phyloP scores from a whole-genome alignment of 2,329 filamentous ascomycete genomes.

The Neophaeococcomyces mojaviensis region DNA sequence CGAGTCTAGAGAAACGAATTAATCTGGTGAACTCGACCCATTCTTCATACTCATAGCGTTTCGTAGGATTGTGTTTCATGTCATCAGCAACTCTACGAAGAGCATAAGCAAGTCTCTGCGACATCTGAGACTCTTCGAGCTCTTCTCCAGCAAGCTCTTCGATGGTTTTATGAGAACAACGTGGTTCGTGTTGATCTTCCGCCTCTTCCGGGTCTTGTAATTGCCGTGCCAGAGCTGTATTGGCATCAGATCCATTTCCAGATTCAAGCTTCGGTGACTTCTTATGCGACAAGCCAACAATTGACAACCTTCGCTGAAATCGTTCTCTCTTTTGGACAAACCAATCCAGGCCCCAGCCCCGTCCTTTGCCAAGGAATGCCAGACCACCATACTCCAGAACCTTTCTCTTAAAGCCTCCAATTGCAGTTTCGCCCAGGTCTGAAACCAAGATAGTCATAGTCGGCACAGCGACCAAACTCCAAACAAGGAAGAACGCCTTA shows the following conservation, averaged over 20 bases:
- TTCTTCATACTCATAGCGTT: constrained; percentile 70
- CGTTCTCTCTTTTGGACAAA: constrained; percentile 4
- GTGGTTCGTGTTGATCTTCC: constrained; percentile 2
- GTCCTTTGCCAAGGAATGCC: constrained; percentile 54
- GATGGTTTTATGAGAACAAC: constrained; percentile 23
- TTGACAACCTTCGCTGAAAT: constrained; percentile 1
- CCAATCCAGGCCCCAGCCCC: constrained; percentile 7
- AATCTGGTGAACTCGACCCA: constrained; percentile 79
- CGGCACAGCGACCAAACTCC: constrained; percentile 77
- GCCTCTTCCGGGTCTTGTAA: constrained; percentile 11
- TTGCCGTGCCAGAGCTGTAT: background rate
- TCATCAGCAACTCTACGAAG: constrained; percentile 62
- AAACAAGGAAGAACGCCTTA: constrained; percentile 85
- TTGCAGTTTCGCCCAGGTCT: constrained; percentile 76
- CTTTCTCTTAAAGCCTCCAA: constrained; percentile 56
- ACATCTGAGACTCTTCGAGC: constrained; percentile 51
- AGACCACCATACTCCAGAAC: constrained; percentile 57
- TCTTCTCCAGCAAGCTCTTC: constrained; percentile 42
- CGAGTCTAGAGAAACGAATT: constrained; percentile 50
- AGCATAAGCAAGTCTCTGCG: constrained; percentile 56
- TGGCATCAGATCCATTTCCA: constrained; percentile 26
- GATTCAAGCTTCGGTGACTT: constrained; percentile 1
- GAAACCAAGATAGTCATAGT: constrained; percentile 82
- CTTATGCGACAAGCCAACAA: background rate
- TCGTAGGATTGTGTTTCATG: constrained; percentile 49